These are phyloP conservation scores for Sphaerulina vaccinii DNA, from an alignment of 2,329 filamentous ascomycete genomes.

Conservation along the genomic window DNA sequence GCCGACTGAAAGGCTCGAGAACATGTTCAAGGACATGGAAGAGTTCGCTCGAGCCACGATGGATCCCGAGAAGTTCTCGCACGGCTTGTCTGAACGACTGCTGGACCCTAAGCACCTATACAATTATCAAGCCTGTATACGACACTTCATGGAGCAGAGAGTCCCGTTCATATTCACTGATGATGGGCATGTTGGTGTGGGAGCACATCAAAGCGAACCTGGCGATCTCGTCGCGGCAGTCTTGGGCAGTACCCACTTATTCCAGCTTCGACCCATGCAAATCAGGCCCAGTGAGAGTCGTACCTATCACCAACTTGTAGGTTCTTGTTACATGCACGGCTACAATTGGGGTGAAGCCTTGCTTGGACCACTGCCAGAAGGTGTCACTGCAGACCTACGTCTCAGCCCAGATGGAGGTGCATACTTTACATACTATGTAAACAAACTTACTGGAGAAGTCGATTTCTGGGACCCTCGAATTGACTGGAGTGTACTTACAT, in stretches of 20 bases:
- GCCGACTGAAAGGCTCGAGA: neutral
- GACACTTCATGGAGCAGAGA: conserved; percentile 3
- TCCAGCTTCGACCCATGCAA: neutral
- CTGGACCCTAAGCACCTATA: neutral
- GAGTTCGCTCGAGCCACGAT: neutral
- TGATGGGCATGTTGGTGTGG: conserved; percentile 7
- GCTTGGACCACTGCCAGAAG: conserved; percentile 11
- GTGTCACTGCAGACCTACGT: neutral
- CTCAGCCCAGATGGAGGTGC: neutral
- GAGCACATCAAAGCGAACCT: neutral
- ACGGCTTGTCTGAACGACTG: neutral
- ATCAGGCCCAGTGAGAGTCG: neutral
- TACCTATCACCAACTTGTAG: too few relatives aligned
- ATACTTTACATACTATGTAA: neutral
- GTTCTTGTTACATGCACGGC: conserved; percentile 12
- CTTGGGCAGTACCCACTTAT: conserved; percentile 3
- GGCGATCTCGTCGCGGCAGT: conserved; percentile 13
- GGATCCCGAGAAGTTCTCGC: neutral
- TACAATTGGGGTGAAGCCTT: conserved; percentile 16
- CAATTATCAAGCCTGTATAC: conserved; percentile 1
- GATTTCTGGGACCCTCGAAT: conserved; percentile 18
- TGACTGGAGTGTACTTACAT: conserved; percentile 5
- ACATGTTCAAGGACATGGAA: neutral
- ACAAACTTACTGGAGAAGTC: neutral
- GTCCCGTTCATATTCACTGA: conserved; percentile 12